phyloP scores from a whole-genome alignment of 164 flowering plant species.

The Umbilicus rupestris region DNA sequence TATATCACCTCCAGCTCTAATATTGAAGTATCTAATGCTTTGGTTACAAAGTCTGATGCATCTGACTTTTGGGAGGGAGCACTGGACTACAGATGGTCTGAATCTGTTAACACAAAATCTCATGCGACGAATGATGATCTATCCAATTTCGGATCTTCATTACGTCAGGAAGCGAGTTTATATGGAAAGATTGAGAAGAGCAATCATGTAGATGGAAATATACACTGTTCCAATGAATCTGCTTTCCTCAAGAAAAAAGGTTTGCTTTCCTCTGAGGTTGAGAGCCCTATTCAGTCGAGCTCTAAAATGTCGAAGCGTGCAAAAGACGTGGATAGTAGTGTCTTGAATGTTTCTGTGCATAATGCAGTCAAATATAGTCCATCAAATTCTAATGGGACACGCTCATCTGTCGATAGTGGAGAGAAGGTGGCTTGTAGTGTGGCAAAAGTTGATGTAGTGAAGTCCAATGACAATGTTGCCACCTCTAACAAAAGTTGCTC shows the following conservation, averaged over 20 bases:
- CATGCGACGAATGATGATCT: constrained; percentile 15
- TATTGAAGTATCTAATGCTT: constrained; percentile 10
- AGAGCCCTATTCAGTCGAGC: constrained; percentile 12
- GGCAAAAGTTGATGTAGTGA: constrained; percentile 18
- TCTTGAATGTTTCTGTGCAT: constrained; percentile 11
- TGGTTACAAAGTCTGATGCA: constrained; percentile 19
- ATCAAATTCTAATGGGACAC: constrained; percentile 9
- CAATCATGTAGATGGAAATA: constrained; percentile 15
- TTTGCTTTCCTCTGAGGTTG: constrained; percentile 6
- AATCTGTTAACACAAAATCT: constrained; percentile 14
- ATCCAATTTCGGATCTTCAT: constrained; percentile 22
- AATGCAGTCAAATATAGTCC: too few relatives aligned
- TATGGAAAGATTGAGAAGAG: constrained; percentile 13
- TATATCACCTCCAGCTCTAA: constrained; percentile 17
- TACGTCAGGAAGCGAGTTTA: constrained; percentile 23
- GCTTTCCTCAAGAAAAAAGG: constrained; percentile 13
- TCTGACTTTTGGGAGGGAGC: constrained; percentile 30
- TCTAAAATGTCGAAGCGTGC: constrained; percentile 13
- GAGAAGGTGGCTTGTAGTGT: neutral
- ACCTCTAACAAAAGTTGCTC: constrained; percentile 16
- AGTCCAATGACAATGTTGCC: constrained; percentile 5
- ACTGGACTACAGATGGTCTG: constrained; percentile 19
- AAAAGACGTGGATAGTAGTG: constrained; percentile 9
- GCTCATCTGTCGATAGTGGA: neutral
- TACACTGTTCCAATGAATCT: constrained; percentile 12